Percentiles rank a stretch among this genome's conserved stretches.
Evolutionary conservation across 345 rosid species (phyloP).

Genomic region (Barbarea vulgaris): DNA sequence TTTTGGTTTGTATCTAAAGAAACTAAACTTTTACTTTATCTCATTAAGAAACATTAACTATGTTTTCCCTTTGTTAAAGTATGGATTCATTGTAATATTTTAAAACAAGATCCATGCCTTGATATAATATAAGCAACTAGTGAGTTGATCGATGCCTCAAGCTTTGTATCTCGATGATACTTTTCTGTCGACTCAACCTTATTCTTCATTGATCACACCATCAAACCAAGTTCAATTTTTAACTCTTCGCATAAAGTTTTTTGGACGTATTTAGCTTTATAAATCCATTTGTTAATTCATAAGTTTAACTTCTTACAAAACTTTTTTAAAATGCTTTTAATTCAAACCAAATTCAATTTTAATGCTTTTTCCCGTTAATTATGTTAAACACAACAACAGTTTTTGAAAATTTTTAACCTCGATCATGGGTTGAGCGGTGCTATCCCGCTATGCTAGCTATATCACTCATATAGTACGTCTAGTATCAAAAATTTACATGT

Average conservation of each 20-base stretch:
- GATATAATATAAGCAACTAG: conserved; percentile 25
- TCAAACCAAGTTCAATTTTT: conserved; percentile 23
- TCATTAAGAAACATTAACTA: not conserved
- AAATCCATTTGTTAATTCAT: no score
- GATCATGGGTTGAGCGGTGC: not conserved
- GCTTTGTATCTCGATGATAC: conserved; percentile 20
- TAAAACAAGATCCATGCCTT: conserved; percentile 21
- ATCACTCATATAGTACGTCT: not conserved
- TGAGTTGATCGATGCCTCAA: conserved; percentile 36
- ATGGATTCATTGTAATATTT: conserved; percentile 7
- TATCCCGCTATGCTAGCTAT: not conserved
- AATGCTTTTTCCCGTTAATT: not conserved
- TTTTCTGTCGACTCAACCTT: conserved; percentile 20
- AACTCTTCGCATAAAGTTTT: conserved; percentile 9
- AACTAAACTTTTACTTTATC: not conserved
- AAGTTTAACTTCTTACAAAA: not conserved
- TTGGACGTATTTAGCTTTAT: conserved; percentile 18
- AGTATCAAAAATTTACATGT: not conserved
- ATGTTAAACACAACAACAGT: not conserved
- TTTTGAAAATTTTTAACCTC: not conserved
- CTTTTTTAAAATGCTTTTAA: not conserved
- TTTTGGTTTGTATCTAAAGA: not conserved
- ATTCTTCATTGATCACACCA: conserved; percentile 26
- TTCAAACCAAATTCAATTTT: not conserved
- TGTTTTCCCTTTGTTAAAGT: not conserved